Conservation (phyloP, 495 filamentous ascomycete genomes). For the Podospora pseudoanserina region DNA sequence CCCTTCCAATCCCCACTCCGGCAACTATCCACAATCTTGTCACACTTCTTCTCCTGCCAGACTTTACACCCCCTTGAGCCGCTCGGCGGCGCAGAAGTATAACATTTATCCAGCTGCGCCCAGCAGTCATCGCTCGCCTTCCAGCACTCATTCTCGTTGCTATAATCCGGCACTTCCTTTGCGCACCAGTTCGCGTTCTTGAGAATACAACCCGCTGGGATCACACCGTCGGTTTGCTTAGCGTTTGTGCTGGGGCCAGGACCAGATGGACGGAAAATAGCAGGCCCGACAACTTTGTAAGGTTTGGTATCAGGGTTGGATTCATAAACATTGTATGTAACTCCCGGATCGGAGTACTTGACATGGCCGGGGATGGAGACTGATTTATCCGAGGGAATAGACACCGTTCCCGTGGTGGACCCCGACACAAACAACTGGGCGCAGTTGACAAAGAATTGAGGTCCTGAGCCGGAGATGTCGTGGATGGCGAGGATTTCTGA, state of each 20-base stretch:
- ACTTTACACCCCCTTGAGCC: conserved; percentile 54
- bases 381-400: conserved; percentile 38
- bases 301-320: conserved; percentile 29
- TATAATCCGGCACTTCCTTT: conserved; percentile 53
- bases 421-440: conserved; percentile 62
- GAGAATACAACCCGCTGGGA: conserved; percentile 53
- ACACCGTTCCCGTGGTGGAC: conserved; percentile 33
- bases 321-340: conserved; percentile 62
- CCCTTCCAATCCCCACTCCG: conserved; percentile 47
- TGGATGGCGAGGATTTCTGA: conserved; percentile 68
- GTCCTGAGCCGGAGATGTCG: conserved; percentile 48
- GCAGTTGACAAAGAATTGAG: conserved; percentile 67
- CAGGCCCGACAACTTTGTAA: conserved; percentile 60
- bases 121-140: conserved; percentile 51
- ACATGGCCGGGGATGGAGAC: conserved; percentile 67
- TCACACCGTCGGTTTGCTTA: conserved; percentile 39
- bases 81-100: conserved; percentile 51
- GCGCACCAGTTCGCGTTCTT: conserved; percentile 73
- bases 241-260: conserved; percentile 13
- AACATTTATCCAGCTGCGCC: conserved; percentile 55
- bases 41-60: conserved; percentile 58
- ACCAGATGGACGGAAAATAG: conserved; percentile 38
- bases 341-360: conserved; percentile 43
- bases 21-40: conserved; percentile 48
- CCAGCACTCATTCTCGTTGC: conserved; percentile 57